phyloP scores from a whole-genome alignment of 2,329 filamentous ascomycete genomes.

The Botrytis sinoallii region DNA sequence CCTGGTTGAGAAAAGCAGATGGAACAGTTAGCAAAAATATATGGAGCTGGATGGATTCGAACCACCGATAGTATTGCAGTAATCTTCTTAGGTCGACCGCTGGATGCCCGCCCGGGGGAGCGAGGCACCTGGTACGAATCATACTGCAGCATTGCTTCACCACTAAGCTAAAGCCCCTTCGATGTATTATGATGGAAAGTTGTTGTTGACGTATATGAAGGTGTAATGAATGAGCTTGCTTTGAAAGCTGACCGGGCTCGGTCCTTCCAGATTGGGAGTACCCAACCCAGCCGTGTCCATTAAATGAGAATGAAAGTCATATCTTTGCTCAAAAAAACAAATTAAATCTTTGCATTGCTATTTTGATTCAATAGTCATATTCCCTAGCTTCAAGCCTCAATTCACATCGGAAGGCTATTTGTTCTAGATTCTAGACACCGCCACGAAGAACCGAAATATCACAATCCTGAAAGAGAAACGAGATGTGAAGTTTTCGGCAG shows the following conservation, averaged over 20 bases:
- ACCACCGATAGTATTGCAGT: background rate
- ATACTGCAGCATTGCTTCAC: background rate
- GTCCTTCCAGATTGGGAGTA: too few species aligned
- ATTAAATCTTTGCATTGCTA: too few species aligned
- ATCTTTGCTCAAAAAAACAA: too few species aligned
- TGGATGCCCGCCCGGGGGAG: background rate
- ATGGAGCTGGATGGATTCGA: background rate
- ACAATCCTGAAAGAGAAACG: too few species aligned
- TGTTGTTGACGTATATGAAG: background rate
- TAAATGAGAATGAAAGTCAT: too few species aligned
- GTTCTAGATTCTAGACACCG: background rate
- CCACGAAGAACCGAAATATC: too few species aligned
- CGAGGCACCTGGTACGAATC: background rate
- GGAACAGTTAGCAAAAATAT: background rate
- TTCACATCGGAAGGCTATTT: background rate
- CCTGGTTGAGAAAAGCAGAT: too few species aligned
- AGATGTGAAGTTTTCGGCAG: background rate
- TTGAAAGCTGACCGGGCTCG: background rate
- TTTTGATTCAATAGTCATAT: too few species aligned
- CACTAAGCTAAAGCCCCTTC: background rate
- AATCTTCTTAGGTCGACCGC: background rate
- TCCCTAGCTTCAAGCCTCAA: background rate
- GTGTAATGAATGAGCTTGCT: background rate
- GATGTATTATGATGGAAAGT: fast-evolving
- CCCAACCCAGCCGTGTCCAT: background rate